Conservation (phyloP, 2,329 filamentous ascomycete genomes). For the Ophiostoma sp. region DNA sequence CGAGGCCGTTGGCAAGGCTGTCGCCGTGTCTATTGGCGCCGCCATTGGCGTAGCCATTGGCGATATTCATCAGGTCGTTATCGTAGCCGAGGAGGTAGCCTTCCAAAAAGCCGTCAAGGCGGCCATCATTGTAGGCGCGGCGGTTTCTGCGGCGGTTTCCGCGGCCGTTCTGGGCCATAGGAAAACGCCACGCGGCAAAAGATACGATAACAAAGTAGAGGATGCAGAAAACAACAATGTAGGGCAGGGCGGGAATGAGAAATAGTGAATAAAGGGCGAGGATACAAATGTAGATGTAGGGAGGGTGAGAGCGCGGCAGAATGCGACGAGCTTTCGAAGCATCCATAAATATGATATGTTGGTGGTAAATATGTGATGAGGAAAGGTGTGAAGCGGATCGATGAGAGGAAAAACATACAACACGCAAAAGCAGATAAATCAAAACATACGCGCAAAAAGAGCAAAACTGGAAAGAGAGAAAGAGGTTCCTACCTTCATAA, state of each 20-base stretch:
- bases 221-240: not conserved
- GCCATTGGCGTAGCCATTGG: no score
- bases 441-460: not conserved
- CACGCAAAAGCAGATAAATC: not conserved
- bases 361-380: not conserved
- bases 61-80: no score
- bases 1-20: no score
- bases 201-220: not conserved
- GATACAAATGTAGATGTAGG: not conserved
- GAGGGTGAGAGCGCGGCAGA: not conserved
- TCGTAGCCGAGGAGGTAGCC: not conserved
- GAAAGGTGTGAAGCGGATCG: not conserved
- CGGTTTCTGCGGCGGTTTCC: not conserved
- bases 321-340: not conserved
- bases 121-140: not conserved
- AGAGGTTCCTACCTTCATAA: conserved; percentile 68
- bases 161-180: not conserved
- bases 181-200: not conserved
- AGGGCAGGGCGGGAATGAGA: not conserved
- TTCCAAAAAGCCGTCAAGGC: not conserved
- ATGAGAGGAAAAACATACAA: not conserved
- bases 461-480: not conserved
- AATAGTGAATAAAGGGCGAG: not conserved
- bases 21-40: no score
- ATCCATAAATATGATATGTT: not conserved